Base-by-base conservation (phyloP, 176 grass and related monocot species). In the Guadua angustifolia region DNA sequence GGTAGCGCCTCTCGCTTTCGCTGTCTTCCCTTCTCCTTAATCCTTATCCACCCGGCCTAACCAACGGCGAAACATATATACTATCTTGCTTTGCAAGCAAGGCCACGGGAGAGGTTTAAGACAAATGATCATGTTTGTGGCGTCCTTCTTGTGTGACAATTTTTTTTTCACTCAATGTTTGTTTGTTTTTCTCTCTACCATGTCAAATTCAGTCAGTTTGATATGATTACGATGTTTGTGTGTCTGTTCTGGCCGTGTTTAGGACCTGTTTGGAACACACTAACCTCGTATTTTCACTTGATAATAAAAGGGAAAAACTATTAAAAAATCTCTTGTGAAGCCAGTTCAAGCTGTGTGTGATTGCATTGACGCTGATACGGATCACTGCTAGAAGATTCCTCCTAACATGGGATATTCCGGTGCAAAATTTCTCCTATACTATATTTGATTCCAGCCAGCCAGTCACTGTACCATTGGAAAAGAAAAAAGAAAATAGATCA, bases 21-120 rank as follows among this genome's bases (percentile, higher is more conserved):
- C 64, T 3, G 4, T 13, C 4, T 51, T 6, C 4, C 2, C 61
- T 6, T 26, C 4, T 16, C 35, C 83, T 82, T 89, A 82, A 2
- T 16, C 35, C 83, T 82, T 89, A 82, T 89, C 88, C 88, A 65
- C 78, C 35, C 45, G 52, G 71, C 87, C 77, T 75, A 85, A 81
- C 22, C 32, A 15, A 16, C 5, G 0, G 5, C 1, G 21, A 42
- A 74, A 15, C 60, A 40, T 0, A n/a, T n/a, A n/a, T n/a, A n/a
- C n/a, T n/a, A 2, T 15, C 47, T 65, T 85, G 24, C 29, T 84
- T 75, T 61, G 8, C 1, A 89, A 40, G 55, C 63, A 77, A 85
- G 14, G 5, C 13, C n/a, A 29, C 0, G 9, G 0, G 9, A 70
- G 29, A 53, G 14, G 6, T 15, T 15, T 15, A 26, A 29, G 25